A percentile compares a stretch with the other conserved stretches of the same genome.
These are phyloP conservation scores for Candida koratica DNA, from an alignment of 805 yeast species.

Conservation along the genomic window DNA sequence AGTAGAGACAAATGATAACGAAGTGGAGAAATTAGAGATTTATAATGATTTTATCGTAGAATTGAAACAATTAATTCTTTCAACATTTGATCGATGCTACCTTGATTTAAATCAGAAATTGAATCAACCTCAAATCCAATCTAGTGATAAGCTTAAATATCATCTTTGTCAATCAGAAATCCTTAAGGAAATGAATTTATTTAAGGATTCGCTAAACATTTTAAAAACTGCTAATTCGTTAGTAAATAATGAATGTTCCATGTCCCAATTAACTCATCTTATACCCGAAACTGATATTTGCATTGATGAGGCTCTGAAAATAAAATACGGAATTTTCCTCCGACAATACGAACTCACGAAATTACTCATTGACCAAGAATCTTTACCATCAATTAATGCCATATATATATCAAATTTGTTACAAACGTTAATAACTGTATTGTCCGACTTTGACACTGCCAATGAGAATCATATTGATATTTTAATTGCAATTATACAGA, in stretches of 20 bases:
- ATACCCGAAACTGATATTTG: slow-evolving; percentile 10
- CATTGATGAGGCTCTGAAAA: not conserved
- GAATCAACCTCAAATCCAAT: not conserved
- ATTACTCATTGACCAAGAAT: slow-evolving; percentile 20
- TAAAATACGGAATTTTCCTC: slow-evolving; percentile 5
- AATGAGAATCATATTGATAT: slow-evolving; percentile 3
- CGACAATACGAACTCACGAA: slow-evolving; percentile 2
- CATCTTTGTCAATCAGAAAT: slow-evolving; percentile 7
- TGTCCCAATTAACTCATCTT: not conserved
- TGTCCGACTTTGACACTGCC: slow-evolving; percentile 32
- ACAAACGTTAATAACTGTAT: slow-evolving; percentile 34
- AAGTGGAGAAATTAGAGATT: slow-evolving; percentile 42
- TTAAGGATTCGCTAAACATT: slow-evolving; percentile 11
- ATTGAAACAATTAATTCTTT: slow-evolving; percentile 12
- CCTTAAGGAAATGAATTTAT: slow-evolving; percentile 8
- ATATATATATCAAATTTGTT: slow-evolving; percentile 37
- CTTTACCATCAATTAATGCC: slow-evolving; percentile 40
- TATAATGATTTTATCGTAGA: slow-evolving; percentile 45
- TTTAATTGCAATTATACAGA: not conserved
- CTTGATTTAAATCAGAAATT: slow-evolving; percentile 27
- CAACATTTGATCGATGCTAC: slow-evolving; percentile 38
- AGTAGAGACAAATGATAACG: slow-evolving; percentile 26
- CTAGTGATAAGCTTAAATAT: slow-evolving; percentile 1
- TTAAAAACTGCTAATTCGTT: slow-evolving; percentile 5
- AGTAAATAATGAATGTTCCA: not conserved